Base-by-base conservation (phyloP, 805 yeast species). In the Blastobotrys muscicola region DNA sequence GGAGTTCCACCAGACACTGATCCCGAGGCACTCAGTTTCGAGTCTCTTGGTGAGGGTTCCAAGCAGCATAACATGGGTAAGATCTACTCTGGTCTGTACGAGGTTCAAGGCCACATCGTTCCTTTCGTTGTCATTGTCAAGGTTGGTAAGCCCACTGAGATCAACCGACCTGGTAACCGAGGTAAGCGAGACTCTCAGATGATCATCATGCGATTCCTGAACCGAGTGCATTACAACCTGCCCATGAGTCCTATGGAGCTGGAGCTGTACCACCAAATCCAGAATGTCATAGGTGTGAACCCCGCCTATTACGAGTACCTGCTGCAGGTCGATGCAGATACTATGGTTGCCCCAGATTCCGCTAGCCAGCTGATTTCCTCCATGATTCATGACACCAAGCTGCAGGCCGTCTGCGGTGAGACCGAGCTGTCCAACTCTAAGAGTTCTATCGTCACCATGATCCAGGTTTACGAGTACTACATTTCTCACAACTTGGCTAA, bases 111-210 rank as follows among this genome's bases (percentile, higher is more conserved):
- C 45, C 69, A 67, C 26, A 72, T 75, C 37, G 75, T 76, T 29
- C 82, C 82, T 0, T 65, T 75, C 49, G 55, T 76, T 38, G 74
- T 74, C 4, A 57, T 76, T 44, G 80, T 76, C 38, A 76, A 76
- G 58, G 76, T 78, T 45, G 82, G 82, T 36, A 74, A 77, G 29
- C 78, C 80, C 2, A 72, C 69, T 8, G 82, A 76, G 57, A 72
- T 70, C 10, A 68, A 68, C 44, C 59, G 72, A 40, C 82, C 82
- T 10, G 82, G 82, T 48, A 76, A 76, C 58, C 69, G 82, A 55
- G 82, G 82, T 58, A 76, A 76, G 60, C 76, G 82, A 56, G 82
- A 76, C 54, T 74, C 81, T 12, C 82, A 76, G 57, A 68, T 76
- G 61, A 61, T 76, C 35, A 62, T 76, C 52, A 76, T 76, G 82